Conservation (phyloP, 1,139 yeast species). For the Debaryomyces udenii region DNA sequence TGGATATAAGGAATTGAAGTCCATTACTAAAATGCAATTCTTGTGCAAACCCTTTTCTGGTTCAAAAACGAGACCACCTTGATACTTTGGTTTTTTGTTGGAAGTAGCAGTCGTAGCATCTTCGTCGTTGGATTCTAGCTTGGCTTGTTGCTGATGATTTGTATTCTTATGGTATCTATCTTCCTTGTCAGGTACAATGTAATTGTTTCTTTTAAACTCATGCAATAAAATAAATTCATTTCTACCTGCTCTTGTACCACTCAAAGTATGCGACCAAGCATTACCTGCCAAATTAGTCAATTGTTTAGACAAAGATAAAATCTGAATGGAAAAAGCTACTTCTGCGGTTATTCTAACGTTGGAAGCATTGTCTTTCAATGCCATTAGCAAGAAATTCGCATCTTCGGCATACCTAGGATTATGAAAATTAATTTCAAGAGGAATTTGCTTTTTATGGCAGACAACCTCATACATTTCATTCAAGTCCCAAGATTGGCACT, state of each 20-base stretch:
- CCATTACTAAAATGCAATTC: slow-evolving; percentile 91
- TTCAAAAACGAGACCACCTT: slow-evolving; percentile 96
- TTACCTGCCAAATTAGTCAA: slow-evolving; percentile 95
- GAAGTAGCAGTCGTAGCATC: slow-evolving; percentile 53
- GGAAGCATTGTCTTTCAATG: slow-evolving; percentile 67
- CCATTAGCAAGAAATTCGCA: slow-evolving; percentile 66
- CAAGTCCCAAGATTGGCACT: slow-evolving; percentile 96
- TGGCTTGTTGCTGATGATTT: slow-evolving; percentile 40
- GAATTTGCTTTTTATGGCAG: slow-evolving; percentile 59
- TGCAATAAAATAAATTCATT: slow-evolving; percentile 92
- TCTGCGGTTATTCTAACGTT: slow-evolving; percentile 77
- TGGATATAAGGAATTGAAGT: slow-evolving; percentile 96
- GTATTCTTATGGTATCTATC: slow-evolving; percentile 51
- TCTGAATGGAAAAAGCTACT: slow-evolving; percentile 80
- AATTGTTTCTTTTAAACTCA: slow-evolving; percentile 81
- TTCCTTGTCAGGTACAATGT: slow-evolving; percentile 88
- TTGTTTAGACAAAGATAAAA: slow-evolving; percentile 86
- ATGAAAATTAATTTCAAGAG: slow-evolving; percentile 75
- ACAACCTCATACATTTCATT: slow-evolving; percentile 86
- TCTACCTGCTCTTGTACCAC: slow-evolving; percentile 96
- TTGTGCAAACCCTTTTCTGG: slow-evolving; percentile 96
- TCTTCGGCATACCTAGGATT: slow-evolving; percentile 69
- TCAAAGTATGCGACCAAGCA: slow-evolving; percentile 93
- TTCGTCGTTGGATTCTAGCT: slow-evolving; percentile 43
- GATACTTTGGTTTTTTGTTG: slow-evolving; percentile 79